Evolutionary conservation across 495 filamentous ascomycete genomes (phyloP).

Genomic region (Evernia prunastri): DNA sequence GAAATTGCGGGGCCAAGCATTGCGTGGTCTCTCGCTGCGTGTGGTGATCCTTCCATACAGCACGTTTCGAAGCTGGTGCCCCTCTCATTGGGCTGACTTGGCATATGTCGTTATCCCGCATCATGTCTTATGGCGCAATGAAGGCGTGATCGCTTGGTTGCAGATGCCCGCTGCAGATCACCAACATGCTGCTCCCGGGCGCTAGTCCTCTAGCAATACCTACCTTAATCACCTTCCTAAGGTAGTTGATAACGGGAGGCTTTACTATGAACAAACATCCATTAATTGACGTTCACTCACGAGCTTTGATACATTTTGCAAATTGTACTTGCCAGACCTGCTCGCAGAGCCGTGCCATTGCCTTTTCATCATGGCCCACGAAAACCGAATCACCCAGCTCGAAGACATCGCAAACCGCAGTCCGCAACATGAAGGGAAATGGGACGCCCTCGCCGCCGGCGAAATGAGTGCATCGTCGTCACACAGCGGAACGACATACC

Average conservation of each 20-base stretch:
- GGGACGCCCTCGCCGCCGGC: slow-evolving; percentile 16
- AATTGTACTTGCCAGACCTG: neutral
- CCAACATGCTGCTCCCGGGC: neutral
- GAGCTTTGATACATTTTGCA: neutral
- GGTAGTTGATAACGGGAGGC: neutral
- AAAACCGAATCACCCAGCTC: slow-evolving; percentile 28
- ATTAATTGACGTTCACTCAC: neutral
- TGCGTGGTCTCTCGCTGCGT: slow-evolving; percentile 4
- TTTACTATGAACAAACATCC: slow-evolving; percentile 1
- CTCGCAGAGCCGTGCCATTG: neutral
- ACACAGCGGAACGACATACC: slow-evolving; percentile 17
- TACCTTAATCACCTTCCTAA: neutral
- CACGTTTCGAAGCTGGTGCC: neutral
- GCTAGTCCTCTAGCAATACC: neutral
- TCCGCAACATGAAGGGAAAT: slow-evolving; percentile 25
- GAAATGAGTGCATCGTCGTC: slow-evolving; percentile 18
- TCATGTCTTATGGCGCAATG: slow-evolving; percentile 1
- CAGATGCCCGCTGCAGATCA: neutral
- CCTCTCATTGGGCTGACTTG: neutral
- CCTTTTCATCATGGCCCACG: slow-evolving; percentile 19
- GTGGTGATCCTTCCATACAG: neutral
- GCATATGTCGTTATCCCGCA: neutral
- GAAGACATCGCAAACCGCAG: slow-evolving; percentile 26
- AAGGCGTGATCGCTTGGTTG: slow-evolving; percentile 5
- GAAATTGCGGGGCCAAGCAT: neutral